phyloP scores from a whole-genome alignment of 2,329 filamentous ascomycete genomes.

The Trichoderma pleuroti region DNA sequence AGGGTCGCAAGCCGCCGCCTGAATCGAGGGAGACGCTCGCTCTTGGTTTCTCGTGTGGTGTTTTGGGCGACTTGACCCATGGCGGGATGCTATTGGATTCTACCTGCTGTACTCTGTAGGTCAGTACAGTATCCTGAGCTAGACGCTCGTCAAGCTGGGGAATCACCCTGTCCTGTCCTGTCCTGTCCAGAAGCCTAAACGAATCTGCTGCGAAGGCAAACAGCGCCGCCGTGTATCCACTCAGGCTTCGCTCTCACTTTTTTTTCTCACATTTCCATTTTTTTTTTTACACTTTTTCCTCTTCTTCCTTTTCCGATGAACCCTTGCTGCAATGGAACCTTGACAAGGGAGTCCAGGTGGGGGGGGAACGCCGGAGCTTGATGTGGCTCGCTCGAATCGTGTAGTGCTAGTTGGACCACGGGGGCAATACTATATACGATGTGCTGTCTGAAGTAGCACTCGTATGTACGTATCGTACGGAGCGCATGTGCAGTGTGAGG shows the following conservation, averaged over 20 bases:
- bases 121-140: not conserved
- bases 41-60: not conserved
- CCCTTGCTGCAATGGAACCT: slow-evolving; percentile 16
- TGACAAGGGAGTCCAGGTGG: slow-evolving; percentile 8
- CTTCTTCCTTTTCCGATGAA: slow-evolving; percentile 3
- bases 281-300: not conserved
- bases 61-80: slow-evolving; percentile 3
- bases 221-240: not conserved
- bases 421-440: slow-evolving; percentile 11
- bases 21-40: not conserved
- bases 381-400: slow-evolving; percentile 17
- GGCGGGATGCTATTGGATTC: slow-evolving; percentile 3
- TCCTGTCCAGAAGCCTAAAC: slow-evolving; percentile 1
- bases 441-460: slow-evolving; percentile 4
- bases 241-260: not conserved
- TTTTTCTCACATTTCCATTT: not conserved
- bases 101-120: too few relatives aligned
- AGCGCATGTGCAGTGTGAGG: slow-evolving; percentile 11
- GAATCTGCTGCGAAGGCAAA: slow-evolving; percentile 6
- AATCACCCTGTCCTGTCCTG: slow-evolving; percentile 7
- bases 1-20: not conserved
- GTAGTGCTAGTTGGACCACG: slow-evolving; percentile 3
- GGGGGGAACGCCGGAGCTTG: not conserved
- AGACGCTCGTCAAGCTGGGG: not conserved
- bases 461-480: slow-evolving; percentile 11